Base-by-base conservation (phyloP, 2,329 filamentous ascomycete species). In the Claviceps purpurea region DNA sequence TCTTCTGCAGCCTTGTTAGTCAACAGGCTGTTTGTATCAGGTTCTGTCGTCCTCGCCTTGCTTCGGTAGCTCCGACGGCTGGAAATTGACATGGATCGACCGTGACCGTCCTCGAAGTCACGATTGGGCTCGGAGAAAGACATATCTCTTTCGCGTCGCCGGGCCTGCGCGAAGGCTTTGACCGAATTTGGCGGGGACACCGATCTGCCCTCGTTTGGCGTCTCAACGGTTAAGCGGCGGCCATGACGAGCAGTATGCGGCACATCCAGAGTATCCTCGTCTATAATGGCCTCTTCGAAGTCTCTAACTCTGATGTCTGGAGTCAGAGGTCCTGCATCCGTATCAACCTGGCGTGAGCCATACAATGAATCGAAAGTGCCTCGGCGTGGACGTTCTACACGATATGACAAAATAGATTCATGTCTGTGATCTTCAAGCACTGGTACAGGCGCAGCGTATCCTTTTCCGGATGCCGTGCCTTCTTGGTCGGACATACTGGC, bases 101-200 rank as follows among this genome's bases (percentile, higher is more conserved):
- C 81, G 30, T 90, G 71, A 18, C 75, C 72, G 39, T 72, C 68
- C 47, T 70, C 64, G 7, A 59, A 56, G 5, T 76, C 70, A 18
- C 64, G 62, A 52, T 64, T 65, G 52, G 67, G 62, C 56, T 77
- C 78, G 16, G 75, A 78, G 56, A 76, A 71, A 22, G 76, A 82
- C 63, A 76, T 65, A 54, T 82, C 88, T 44, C 90, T 85, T 64
- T 91, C 87, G 54, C 90, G 84, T 54, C 89, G 87, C 49, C 89
- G 85, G 52, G 88, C 87, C 62, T 93, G 87, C 18, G 93, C 93
- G 68, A 98, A 98, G 4, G 93, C 93, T 67, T 97, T 95, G 50
- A 98, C 89, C 0, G 93, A 98, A 67, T 96, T 98, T 7, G 93
- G 93, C 11, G 91, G 91, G 5, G 93, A 97, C 2, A 80, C 73